phyloP scores from a whole-genome alignment of 352 stramenopile genomes.

The Halophytophthora polymorphica region DNA sequence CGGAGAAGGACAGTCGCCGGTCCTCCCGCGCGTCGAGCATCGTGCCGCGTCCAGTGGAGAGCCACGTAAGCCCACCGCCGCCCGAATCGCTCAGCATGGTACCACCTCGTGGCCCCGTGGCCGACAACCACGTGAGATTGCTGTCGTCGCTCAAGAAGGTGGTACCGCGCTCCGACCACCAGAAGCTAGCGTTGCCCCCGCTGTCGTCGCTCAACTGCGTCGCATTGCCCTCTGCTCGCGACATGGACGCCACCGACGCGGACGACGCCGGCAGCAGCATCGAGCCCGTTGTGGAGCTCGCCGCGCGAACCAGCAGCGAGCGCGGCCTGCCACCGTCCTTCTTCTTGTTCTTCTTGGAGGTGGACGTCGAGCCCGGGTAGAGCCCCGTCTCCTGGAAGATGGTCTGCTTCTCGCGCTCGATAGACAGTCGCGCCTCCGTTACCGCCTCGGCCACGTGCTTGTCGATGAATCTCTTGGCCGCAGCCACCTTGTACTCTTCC shows the following conservation, averaged over 20 bases:
- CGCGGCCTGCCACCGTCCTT: slow-evolving; percentile 17
- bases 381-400: slow-evolving; percentile 67
- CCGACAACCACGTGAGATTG: slow-evolving; percentile 39
- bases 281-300: slow-evolving; percentile 21
- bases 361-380: slow-evolving; percentile 37
- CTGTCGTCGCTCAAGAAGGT: slow-evolving; percentile 38
- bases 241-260: slow-evolving; percentile 23
- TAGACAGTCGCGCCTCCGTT: slow-evolving; percentile 50
- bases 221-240: slow-evolving; percentile 30
- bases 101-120: slow-evolving; percentile 17
- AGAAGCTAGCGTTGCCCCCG: slow-evolving; percentile 35
- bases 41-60: slow-evolving; percentile 25
- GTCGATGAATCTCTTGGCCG: slow-evolving; percentile 67
- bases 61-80: slow-evolving; percentile 26
- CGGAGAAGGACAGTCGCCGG: slow-evolving; percentile 29
- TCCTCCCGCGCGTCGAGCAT: slow-evolving; percentile 31
- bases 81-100: slow-evolving; percentile 34
- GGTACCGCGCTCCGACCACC: slow-evolving; percentile 41
- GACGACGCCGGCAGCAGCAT: slow-evolving; percentile 24
- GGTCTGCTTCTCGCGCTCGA: slow-evolving; percentile 66
- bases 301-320: slow-evolving; percentile 25
- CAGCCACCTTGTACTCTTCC: slow-evolving; percentile 45
- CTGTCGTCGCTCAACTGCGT: slow-evolving; percentile 39
- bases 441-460: slow-evolving; percentile 72
- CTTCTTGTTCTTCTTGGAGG: slow-evolving; percentile 23